phyloP scores from a whole-genome alignment of 2,329 filamentous ascomycete genomes.

The Thyridium curvatum region DNA sequence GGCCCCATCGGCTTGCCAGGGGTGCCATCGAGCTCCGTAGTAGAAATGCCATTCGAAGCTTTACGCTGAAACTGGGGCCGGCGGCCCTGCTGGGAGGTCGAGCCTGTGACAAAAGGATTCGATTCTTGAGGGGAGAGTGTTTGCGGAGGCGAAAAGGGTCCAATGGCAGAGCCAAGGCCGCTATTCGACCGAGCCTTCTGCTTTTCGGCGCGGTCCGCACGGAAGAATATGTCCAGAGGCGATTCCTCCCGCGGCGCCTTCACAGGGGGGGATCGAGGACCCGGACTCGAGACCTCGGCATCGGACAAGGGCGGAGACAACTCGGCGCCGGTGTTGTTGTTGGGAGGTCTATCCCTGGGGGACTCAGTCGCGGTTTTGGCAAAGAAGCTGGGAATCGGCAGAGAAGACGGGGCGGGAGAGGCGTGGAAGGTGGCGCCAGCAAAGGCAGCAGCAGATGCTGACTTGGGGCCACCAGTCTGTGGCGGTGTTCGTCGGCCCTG shows the following conservation, averaged over 20 bases:
- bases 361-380: conserved; percentile 69
- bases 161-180: conserved; percentile 27
- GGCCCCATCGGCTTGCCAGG: conserved; percentile 51
- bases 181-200: conserved; percentile 48
- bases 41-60: conserved; percentile 51
- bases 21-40: conserved; percentile 61
- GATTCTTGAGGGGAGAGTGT: conserved; percentile 18
- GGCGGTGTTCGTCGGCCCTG: conserved; percentile 37
- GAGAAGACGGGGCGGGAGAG: conserved; percentile 81
- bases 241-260: conserved; percentile 50
- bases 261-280: conserved; percentile 27
- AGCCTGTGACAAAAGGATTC: conserved; percentile 16
- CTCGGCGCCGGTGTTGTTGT: conserved; percentile 33
- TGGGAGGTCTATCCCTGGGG: conserved; percentile 37
- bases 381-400: conserved; percentile 85
- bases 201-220: conserved; percentile 75
- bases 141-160: conserved; percentile 47
- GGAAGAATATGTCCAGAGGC: conserved; percentile 85
- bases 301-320: conserved; percentile 48
- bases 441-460: conserved; percentile 56
- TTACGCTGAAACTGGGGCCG: conserved; percentile 35
- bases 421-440: conserved; percentile 93
- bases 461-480: conserved; percentile 35
- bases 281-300: conserved; percentile 40
- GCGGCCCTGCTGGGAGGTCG: conserved; percentile 17